Percentiles rank a stretch among this genome's conserved stretches.
Conservation (phyloP, 805 yeast genomes). For the Teunomyces barrocoloradensis region DNA sequence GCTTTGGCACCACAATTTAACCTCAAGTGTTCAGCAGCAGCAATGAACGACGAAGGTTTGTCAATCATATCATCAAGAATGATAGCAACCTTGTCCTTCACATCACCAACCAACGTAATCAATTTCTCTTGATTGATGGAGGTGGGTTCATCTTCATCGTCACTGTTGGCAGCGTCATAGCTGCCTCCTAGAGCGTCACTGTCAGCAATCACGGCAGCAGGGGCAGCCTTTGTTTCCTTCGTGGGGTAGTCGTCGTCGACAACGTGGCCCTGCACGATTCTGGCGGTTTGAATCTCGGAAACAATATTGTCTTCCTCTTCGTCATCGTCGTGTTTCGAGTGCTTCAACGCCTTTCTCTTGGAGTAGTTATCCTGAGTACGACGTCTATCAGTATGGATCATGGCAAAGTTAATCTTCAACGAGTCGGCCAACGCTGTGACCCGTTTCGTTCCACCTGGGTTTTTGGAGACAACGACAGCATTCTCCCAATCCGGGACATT, state of each 20-base stretch:
- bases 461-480: constrained; percentile 96
- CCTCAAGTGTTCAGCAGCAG: constrained; percentile 97
- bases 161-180: constrained; percentile 77
- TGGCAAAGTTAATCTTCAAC: constrained; percentile 92
- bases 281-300: constrained; percentile 87
- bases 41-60: constrained; percentile 87
- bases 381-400: constrained; percentile 98
- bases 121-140: constrained; percentile 70
- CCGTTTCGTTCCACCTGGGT: constrained; percentile 98
- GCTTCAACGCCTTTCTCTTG: constrained; percentile 40
- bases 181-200: constrained; percentile 75
- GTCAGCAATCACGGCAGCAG: constrained; percentile 16
- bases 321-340: constrained; percentile 43
- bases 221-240: constrained; percentile 6
- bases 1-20: constrained; percentile 94
- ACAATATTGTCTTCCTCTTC: constrained; percentile 68
- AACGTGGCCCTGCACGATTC: constrained; percentile 95
- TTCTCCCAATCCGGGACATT: constrained; percentile 80
- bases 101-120: constrained; percentile 96
- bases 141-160: constrained; percentile 78
- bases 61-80: constrained; percentile 97
- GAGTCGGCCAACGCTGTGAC: constrained; percentile 98
- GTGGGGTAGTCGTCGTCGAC: constrained; percentile 74
- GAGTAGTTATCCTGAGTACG: constrained; percentile 67
- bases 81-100: constrained; percentile 85